A percentile compares a stretch with the other conserved stretches of the same genome.
Evolutionary conservation across 495 filamentous ascomycete genomes (phyloP).

Genomic region (Halenospora varia): DNA sequence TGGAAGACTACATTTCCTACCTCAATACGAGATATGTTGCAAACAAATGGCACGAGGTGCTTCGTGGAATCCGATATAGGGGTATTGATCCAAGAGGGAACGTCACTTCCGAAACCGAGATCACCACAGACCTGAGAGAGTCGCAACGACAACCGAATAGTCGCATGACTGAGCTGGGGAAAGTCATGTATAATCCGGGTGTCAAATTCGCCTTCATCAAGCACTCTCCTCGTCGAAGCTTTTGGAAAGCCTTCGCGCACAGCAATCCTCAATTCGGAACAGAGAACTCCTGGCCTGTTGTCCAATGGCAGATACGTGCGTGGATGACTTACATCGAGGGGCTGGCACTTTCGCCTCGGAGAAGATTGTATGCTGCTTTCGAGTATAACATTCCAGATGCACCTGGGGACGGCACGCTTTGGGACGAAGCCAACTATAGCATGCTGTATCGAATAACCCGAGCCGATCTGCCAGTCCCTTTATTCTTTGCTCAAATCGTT

Average conservation of each 20-base stretch:
- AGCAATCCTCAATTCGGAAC: not conserved
- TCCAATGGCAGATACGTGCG: not conserved
- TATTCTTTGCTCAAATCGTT: not conserved
- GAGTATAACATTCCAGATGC: not conserved
- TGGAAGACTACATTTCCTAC: not conserved
- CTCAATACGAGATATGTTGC: not conserved
- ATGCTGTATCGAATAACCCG: not conserved
- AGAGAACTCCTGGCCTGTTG: not conserved
- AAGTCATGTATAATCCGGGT: not conserved
- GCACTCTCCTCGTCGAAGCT: not conserved
- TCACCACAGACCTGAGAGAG: not conserved
- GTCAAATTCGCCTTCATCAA: not conserved
- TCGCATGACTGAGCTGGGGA: not conserved
- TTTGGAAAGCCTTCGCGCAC: not conserved
- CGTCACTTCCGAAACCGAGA: not conserved
- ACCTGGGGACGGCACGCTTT: not conserved
- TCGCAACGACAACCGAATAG: not conserved
- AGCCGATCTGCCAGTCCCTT: not conserved
- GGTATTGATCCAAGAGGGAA: not conserved
- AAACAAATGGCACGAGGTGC: not conserved
- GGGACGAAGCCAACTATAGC: not conserved
- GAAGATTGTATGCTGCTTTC: not conserved
- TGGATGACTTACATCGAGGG: not conserved
- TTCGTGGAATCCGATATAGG: not conserved
- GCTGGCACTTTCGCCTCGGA: not conserved